Percentiles rank a stretch among this genome's conserved stretches.
Evolutionary conservation across 1,284 basidiomycete species (phyloP).

Genomic region (Pseudozyma flocculosa): DNA sequence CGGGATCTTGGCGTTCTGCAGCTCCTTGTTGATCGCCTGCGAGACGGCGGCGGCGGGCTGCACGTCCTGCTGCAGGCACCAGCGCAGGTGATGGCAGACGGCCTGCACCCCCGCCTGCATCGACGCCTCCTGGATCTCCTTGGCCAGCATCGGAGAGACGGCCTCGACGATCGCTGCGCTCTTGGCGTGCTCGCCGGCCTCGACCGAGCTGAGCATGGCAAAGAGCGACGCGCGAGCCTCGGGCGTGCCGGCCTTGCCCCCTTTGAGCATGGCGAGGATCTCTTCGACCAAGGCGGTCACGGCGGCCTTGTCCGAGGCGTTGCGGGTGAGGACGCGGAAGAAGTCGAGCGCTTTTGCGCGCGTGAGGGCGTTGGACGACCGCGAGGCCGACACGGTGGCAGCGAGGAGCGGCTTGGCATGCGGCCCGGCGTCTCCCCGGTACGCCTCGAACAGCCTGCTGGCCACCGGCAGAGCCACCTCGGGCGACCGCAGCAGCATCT

Average conservation of each 20-base stretch:
- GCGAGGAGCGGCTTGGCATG: slow-evolving; percentile 32
- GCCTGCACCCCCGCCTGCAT: slow-evolving; percentile 37
- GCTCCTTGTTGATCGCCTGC: slow-evolving; percentile 37
- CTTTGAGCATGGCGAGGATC: slow-evolving; percentile 38
- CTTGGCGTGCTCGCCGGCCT: slow-evolving; percentile 12
- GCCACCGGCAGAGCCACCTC: slow-evolving; percentile 44
- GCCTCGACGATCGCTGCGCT: slow-evolving; percentile 27
- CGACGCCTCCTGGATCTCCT: slow-evolving; percentile 45
- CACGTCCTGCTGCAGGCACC: slow-evolving; percentile 21
- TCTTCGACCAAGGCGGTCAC: slow-evolving; percentile 27
- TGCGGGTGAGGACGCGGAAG: slow-evolving; percentile 22
- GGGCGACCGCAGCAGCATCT: slow-evolving; percentile 54
- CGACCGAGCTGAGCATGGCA: slow-evolving; percentile 33
- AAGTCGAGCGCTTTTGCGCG: slow-evolving; percentile 26
- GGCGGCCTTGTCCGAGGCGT: slow-evolving; percentile 20
- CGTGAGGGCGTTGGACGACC: slow-evolving; percentile 40
- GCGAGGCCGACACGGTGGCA: slow-evolving; percentile 35
- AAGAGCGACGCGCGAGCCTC: slow-evolving; percentile 45
- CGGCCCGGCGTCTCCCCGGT: slow-evolving; percentile 23
- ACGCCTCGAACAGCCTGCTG: slow-evolving; percentile 23
- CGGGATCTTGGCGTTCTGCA: slow-evolving; percentile 43
- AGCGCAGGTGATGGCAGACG: slow-evolving; percentile 27
- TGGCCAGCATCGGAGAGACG: slow-evolving; percentile 35
- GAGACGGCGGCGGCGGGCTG: slow-evolving; percentile 15
- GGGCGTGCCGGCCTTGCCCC: slow-evolving; percentile 35